These are phyloP conservation scores for Thymus mandschuricus DNA, from an alignment of 257 asterid genomes.

Conservation along the genomic window DNA sequence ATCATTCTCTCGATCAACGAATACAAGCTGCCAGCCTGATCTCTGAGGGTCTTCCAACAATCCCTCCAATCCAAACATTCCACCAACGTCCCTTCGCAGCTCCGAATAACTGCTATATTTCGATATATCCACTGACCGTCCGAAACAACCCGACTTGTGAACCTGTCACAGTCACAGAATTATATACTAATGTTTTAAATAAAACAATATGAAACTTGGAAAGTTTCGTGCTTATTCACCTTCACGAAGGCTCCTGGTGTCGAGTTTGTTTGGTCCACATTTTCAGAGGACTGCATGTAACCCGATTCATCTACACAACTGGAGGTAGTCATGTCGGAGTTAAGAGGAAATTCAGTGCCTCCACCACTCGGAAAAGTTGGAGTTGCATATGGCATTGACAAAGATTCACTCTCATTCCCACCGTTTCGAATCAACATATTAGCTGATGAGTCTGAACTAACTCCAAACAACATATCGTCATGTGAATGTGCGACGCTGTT, in stretches of 20 bases:
- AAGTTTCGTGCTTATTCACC: slow-evolving; percentile 46
- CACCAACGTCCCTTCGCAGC: slow-evolving; percentile 92
- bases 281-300: slow-evolving; percentile 83
- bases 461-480: slow-evolving; percentile 60
- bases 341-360: slow-evolving; percentile 63
- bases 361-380: slow-evolving; percentile 55
- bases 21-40: slow-evolving; percentile 99
- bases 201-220: neutral
- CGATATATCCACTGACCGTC: slow-evolving; percentile 90
- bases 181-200: neutral
- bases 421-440: slow-evolving; percentile 49
- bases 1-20: slow-evolving; percentile 96
- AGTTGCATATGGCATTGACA: slow-evolving; percentile 58
- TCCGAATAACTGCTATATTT: slow-evolving; percentile 91
- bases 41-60: slow-evolving; percentile 96
- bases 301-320: slow-evolving; percentile 90
- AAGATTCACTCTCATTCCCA: slow-evolving; percentile 51
- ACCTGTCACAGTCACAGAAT: slow-evolving; percentile 52
- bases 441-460: slow-evolving; percentile 50
- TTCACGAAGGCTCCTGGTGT: slow-evolving; percentile 77
- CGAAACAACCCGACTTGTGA: slow-evolving; percentile 91
- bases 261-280: slow-evolving; percentile 69
- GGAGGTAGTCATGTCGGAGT: slow-evolving; percentile 74
- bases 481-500: slow-evolving; percentile 57
- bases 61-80: slow-evolving; percentile 92